Base-by-base conservation (phyloP, 176 grass and related monocot species). In the Cenchrus purpureus region DNA sequence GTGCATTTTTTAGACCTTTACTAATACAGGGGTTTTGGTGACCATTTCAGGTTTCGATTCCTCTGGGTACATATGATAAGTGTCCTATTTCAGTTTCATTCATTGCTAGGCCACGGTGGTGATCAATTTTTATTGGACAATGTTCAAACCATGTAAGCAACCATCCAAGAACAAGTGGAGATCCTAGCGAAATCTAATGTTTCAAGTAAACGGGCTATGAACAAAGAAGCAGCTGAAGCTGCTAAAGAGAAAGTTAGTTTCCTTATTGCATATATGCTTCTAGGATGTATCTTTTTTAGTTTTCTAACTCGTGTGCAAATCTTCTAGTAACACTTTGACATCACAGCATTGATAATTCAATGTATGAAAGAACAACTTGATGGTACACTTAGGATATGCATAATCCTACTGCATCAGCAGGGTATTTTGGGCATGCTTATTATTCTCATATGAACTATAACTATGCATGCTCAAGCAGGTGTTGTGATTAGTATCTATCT, bases 41-140 rank as follows among this genome's bases (percentile, higher is more conserved):
- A 79, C 16, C 50, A 37, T 80, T 94, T 83, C 83, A 98, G 93
- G 91, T 94, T 56, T 91, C 91, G 3, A 63, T 98, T 80, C 97
- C 97, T 65, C 50, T 92, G 54, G 93, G 93, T 82, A 66, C 73
- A 61, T 89, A 90, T 80, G 92, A 94, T 83, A 99, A 97, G 46
- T 94, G 88, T 82, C 97, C 97, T 32, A 76, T 97, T 78, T 99
- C 97, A 58, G 74, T 99, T 75, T 99, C 97, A 44, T 94, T 99
- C 63, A 90, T 97, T 83, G 97, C 94, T 57, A 94, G 84, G 68
- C 86, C 86, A 92, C 69, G 91, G 97, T 19, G 90, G 90, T 43
- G 97, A 99, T 61, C 74, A 88, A 1, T 94, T 99, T 78, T 94
- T 99, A 71, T 80, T 99, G 79, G 92, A 99, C 76, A 86, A 86